These are phyloP conservation scores for Fusarium albidum DNA, from an alignment of 2,329 filamentous ascomycete species.

Conservation along the genomic window DNA sequence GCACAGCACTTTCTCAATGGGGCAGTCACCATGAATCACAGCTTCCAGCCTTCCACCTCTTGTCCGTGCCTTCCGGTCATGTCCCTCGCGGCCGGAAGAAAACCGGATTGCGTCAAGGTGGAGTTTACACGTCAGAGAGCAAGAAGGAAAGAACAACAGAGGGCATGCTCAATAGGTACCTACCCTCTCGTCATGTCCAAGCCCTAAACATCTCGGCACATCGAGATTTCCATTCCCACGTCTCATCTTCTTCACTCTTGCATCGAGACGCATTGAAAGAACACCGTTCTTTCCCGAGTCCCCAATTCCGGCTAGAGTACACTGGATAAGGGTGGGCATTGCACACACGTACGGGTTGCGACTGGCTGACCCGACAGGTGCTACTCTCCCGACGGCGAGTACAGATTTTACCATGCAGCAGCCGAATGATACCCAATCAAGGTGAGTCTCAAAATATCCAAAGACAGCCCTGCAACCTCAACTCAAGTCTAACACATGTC, in stretches of 20 bases:
- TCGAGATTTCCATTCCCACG: slow-evolving; percentile 31
- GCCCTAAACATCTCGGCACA: slow-evolving; percentile 20
- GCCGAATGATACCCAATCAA: slow-evolving; percentile 19
- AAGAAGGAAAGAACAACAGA: slow-evolving; percentile 19
- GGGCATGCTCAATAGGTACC: too few species aligned
- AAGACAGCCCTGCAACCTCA: slow-evolving; percentile 27
- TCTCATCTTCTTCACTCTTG: slow-evolving; percentile 10
- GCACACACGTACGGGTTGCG: slow-evolving; percentile 33
- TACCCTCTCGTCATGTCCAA: slow-evolving; percentile 14
- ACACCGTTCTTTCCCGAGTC: slow-evolving; percentile 10
- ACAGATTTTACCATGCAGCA: slow-evolving; percentile 30
- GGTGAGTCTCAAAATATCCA: slow-evolving; percentile 26
- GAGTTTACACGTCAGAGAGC: slow-evolving; percentile 29
- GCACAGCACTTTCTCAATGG: too few species aligned
- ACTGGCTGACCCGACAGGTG: slow-evolving; percentile 12
- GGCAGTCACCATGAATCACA: background rate
- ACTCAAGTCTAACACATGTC: slow-evolving; percentile 23
- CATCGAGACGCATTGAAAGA: slow-evolving; percentile 26
- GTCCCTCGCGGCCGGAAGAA: slow-evolving; percentile 11
- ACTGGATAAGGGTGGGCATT: slow-evolving; percentile 11
- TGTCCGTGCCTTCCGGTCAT: slow-evolving; percentile 7
- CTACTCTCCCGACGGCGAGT: too few species aligned
- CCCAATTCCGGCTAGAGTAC: slow-evolving; percentile 32
- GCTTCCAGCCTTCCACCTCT: background rate
- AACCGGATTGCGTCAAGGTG: slow-evolving; percentile 28